Evolutionary conservation across 352 stramenopile species (phyloP).

Genomic region (Globisporangium echinulatum): DNA sequence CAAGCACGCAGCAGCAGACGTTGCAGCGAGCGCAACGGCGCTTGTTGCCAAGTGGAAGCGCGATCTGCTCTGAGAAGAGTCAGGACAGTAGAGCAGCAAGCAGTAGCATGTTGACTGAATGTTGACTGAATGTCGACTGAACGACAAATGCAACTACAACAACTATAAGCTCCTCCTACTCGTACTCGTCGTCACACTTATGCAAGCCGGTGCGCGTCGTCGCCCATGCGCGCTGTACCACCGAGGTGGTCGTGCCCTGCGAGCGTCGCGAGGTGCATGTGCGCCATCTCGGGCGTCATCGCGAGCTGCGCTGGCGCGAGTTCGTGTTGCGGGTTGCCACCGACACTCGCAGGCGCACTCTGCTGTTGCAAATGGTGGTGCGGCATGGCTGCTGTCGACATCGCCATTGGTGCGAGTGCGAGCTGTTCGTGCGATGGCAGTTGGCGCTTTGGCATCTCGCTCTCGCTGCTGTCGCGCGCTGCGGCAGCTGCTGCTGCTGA

Average conservation of each 20-base stretch:
- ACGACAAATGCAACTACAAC: no score
- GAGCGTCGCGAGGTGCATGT: conserved; percentile 2
- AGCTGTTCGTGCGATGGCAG: background rate
- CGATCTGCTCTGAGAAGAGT: conserved; percentile 41
- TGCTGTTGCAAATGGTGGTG: background rate
- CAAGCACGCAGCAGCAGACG: conserved; percentile 58
- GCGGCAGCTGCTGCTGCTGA: no score
- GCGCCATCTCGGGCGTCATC: background rate
- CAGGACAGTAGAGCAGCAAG: no score
- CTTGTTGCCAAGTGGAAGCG: conserved; percentile 86
- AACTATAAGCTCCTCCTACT: no score
- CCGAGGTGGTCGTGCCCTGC: background rate
- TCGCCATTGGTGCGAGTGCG: background rate
- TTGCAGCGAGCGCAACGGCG: conserved; percentile 57
- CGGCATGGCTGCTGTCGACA: background rate
- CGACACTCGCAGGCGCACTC: background rate
- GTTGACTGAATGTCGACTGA: no score
- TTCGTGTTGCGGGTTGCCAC: background rate
- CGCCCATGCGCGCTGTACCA: background rate
- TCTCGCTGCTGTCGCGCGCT: background rate
- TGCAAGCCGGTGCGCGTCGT: background rate
- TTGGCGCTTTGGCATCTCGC: background rate
- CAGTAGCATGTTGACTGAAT: no score
- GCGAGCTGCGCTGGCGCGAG: conserved; percentile 2
- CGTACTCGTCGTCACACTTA: background rate